Conservation (phyloP, 306 rosid genomes). For the Chamaecrista fasciculata region DNA sequence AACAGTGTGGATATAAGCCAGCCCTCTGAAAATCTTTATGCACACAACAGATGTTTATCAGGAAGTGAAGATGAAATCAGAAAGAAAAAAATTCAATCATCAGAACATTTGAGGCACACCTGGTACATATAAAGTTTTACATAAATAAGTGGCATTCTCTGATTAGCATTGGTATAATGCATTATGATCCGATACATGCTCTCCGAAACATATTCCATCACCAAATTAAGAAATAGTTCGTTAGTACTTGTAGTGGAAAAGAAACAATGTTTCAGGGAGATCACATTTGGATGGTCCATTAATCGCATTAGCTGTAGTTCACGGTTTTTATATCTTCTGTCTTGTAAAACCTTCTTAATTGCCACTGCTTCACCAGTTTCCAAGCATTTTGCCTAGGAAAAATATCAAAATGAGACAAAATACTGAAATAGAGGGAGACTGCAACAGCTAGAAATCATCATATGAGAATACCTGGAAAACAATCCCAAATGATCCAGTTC, state of each 20-base stretch:
- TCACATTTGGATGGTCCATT: constrained; percentile 96
- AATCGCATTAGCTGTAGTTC: constrained; percentile 94
- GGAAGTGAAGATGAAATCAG: constrained; percentile 3
- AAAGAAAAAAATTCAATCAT: constrained; percentile 6
- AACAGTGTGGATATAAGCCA: constrained; percentile 86
- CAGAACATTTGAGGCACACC: constrained; percentile 39
- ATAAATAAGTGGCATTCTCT: constrained; percentile 83
- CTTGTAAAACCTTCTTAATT: constrained; percentile 90
- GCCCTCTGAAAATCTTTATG: constrained; percentile 84
- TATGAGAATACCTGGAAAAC: constrained; percentile 75
- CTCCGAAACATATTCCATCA: constrained; percentile 97
- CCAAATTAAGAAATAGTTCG: constrained; percentile 93
- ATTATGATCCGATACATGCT: constrained; percentile 80
- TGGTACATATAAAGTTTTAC: constrained; percentile 94
- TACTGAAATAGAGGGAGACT: not conserved
- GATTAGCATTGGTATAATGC: constrained; percentile 77
- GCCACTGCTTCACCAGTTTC: constrained; percentile 96
- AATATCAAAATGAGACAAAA: constrained; percentile 15
- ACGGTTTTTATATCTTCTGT: constrained; percentile 85
- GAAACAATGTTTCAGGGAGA: constrained; percentile 91
- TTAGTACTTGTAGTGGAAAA: constrained; percentile 86
- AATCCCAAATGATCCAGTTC: constrained; percentile 90
- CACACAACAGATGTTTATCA: constrained; percentile 13
- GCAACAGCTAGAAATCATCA: not conserved
- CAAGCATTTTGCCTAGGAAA: constrained; percentile 79